phyloP scores from a whole-genome alignment of 495 filamentous ascomycete genomes.

The Parmelia sp. region DNA sequence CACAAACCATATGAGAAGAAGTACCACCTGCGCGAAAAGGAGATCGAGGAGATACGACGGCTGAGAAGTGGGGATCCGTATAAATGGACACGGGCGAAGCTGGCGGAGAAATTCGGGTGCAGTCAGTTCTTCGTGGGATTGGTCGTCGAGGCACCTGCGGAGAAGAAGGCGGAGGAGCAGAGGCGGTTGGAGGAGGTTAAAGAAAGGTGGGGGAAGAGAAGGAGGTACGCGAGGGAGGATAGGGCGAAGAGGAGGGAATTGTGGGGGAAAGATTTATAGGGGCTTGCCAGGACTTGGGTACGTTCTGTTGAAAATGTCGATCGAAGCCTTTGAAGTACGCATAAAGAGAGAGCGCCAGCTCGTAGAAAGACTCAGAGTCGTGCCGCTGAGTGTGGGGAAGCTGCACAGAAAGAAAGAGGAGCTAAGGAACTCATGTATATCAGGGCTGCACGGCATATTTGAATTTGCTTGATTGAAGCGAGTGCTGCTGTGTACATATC shows the following conservation, averaged over 20 bases:
- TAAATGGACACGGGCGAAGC: conserved; percentile 60
- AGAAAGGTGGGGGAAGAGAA: conserved; percentile 66
- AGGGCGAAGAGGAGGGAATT: conserved; percentile 58
- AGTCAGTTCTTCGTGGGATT: conserved; percentile 62
- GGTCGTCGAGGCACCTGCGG: conserved; percentile 42
- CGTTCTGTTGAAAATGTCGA: not conserved
- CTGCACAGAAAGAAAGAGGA: not conserved
- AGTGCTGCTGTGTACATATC: conserved; percentile 9
- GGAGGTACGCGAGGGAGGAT: conserved; percentile 68
- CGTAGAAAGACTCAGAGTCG: not conserved
- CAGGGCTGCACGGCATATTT: not conserved
- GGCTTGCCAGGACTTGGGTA: not conserved
- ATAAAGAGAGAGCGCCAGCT: not conserved
- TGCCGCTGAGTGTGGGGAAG: not conserved
- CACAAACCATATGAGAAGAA: conserved; percentile 49
- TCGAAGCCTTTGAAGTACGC: not conserved
- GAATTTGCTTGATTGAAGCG: not conserved
- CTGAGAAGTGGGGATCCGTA: conserved; percentile 62
- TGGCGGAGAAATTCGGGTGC: conserved; percentile 75
- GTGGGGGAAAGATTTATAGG: conserved; percentile 42
- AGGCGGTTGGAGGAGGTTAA: conserved; percentile 53
- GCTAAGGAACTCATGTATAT: not conserved
- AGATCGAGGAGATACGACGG: conserved; percentile 73
- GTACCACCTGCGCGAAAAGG: conserved; percentile 67
- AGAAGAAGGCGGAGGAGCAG: conserved; percentile 47